Conservation (phyloP, 768 basidiomycete genomes). For the Gloeopeniophorella convolvens region DNA sequence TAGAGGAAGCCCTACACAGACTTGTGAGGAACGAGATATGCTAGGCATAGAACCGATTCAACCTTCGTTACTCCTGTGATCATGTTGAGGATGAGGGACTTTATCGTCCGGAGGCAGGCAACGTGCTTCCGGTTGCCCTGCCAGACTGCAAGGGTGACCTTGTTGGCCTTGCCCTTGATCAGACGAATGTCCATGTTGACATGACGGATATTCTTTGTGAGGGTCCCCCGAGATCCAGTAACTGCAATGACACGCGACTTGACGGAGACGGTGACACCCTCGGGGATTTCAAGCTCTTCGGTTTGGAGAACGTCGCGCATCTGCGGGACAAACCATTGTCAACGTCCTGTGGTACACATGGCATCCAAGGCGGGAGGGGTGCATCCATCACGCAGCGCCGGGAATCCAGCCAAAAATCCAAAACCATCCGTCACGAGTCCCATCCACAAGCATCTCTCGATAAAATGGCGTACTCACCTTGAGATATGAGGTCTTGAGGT, state of each 20-base stretch:
- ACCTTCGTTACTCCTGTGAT: constrained; percentile 95
- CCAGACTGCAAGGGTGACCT: constrained; percentile 93
- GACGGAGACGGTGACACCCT: constrained; percentile 76
- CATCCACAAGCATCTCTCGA: not conserved
- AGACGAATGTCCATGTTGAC: constrained; percentile 91
- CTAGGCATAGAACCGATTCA: constrained; percentile 13
- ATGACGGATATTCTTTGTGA: constrained; percentile 90
- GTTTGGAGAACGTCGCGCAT: constrained; percentile 93
- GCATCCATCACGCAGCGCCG: constrained; percentile 33
- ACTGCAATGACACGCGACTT: constrained; percentile 92
- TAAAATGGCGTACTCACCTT: constrained; percentile 26
- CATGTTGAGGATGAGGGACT: constrained; percentile 95
- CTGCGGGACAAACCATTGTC: constrained; percentile 33
- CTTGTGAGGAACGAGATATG: not conserved
- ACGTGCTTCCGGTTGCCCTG: constrained; percentile 98
- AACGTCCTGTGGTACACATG: constrained; percentile 23
- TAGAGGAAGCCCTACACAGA: constrained; percentile 85
- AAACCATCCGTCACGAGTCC: not conserved
- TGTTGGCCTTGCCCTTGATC: constrained; percentile 69
- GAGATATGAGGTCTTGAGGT: constrained; percentile 28
- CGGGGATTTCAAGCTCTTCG: constrained; percentile 87
- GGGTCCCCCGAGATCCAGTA: constrained; percentile 85
- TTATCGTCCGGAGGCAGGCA: constrained; percentile 95
- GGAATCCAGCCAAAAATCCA: not conserved
- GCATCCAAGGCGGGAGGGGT: constrained; percentile 29